Base-by-base conservation (phyloP, 2,329 filamentous ascomycete genomes). In the Neofusicoccum laricinum region DNA sequence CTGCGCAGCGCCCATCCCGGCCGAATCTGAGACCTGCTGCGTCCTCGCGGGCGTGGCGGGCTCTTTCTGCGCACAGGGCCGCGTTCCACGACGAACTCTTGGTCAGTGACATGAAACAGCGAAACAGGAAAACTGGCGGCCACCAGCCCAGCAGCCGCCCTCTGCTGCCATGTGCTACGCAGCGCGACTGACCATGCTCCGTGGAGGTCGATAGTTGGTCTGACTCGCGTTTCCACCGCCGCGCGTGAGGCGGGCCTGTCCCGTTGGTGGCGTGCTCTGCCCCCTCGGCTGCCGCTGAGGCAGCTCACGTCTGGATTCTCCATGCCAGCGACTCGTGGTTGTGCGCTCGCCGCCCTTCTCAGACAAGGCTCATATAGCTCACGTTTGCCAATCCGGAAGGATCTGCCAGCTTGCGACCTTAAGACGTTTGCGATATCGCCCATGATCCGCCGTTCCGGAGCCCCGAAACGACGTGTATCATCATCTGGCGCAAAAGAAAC, bases 31-130 rank as follows among this genome's bases (percentile, higher is more conserved):
- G 38, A 25, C 53, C 53, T 45, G 40, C 55, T 7, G 25, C 55
- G 6, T 8, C 51, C 51, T 7, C 36, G 11, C 19, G 6, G 12
- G 12, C 50, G 8, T 36, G 30, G 7, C 40, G n/a, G 12, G 40
- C 15, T 8, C 14, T n/a, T 43, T 43, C 25, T 38, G 36, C 36
- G 36, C 36, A 38, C 36, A 30, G 25, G 25, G 25, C 25, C 25
- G 25, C 25, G 25, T 30, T 30, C 46, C 25, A 45, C 41, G 5
- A n/a, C n/a, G 41, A 59, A 46, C 55, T 46, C 55, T 46, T 59
- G 40, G 41, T 59, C 55, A 59, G 55, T 59, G 41, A 46, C 25
- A 14, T 46, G 55, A 59, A 59, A 59, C 55, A 46, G 30, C 40
- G 30, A 59, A 59, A 45, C 41, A 45, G 21, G 10, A 36, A 30